phyloP scores from a whole-genome alignment of 345 rosid species.

The Camelina hispida region DNA sequence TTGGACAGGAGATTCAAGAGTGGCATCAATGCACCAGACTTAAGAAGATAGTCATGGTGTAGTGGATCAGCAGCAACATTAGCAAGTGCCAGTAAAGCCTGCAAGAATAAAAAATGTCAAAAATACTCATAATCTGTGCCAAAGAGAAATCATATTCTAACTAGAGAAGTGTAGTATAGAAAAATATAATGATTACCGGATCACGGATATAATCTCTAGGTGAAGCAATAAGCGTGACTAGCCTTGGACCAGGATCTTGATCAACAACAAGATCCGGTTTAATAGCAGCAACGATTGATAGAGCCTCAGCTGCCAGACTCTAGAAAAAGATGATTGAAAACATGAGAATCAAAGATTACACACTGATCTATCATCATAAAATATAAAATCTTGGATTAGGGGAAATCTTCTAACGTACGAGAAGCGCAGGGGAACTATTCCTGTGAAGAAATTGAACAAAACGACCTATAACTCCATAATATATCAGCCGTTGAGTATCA shows the following conservation, averaged over 20 bases:
- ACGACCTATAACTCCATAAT: conserved; percentile 60
- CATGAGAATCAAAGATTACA: conserved; percentile 9
- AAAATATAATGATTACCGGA: conserved; percentile 49
- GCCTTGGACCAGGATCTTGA: conserved; percentile 62
- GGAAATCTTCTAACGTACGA: conserved; percentile 52
- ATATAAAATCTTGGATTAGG: not conserved
- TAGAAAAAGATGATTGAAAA: conserved; percentile 27
- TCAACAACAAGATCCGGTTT: conserved; percentile 57
- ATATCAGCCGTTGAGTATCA: conserved; percentile 28
- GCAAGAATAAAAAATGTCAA: conserved; percentile 11
- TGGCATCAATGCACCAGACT: conserved; percentile 54
- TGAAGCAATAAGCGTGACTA: conserved; percentile 63
- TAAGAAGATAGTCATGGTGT: conserved; percentile 58
- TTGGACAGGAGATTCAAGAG: conserved; percentile 52
- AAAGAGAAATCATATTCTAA: not conserved
- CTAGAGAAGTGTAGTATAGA: not conserved
- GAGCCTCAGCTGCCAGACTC: conserved; percentile 76
- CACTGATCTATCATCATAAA: not conserved
- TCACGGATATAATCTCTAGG: conserved; percentile 66
- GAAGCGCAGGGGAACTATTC: conserved; percentile 66
- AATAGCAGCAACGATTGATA: conserved; percentile 69
- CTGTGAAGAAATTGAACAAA: conserved; percentile 61
- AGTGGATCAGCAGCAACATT: conserved; percentile 65
- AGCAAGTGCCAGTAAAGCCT: conserved; percentile 73
- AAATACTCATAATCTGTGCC: not conserved